phyloP scores from a whole-genome alignment of 139 green algal species.

The Tetraselmis striata region DNA sequence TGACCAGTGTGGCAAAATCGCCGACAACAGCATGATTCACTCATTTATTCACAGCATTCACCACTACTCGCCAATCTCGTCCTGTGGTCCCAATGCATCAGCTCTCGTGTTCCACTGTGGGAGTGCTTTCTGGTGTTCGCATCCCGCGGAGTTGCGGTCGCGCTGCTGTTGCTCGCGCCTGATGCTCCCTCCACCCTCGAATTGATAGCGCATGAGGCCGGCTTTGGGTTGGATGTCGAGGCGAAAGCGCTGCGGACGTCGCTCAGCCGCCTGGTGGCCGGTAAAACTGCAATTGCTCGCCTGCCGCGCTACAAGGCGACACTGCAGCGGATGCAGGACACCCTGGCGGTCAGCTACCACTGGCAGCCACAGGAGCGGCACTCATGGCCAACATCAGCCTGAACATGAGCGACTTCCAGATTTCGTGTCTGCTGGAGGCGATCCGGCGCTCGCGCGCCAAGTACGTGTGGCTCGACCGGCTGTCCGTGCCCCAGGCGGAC shows the following conservation, averaged over 20 bases:
- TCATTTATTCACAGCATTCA: too few relatives aligned
- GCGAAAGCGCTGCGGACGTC: background rate
- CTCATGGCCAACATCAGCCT: background rate
- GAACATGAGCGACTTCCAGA: background rate
- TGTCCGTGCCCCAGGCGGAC: background rate
- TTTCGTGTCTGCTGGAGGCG: background rate
- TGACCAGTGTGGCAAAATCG: too few relatives aligned
- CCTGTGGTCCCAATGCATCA: background rate
- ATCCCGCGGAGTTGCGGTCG: background rate
- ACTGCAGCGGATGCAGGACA: background rate
- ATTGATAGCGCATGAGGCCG: background rate
- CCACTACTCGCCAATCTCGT: background rate
- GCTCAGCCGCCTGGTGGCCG: background rate
- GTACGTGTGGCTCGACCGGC: background rate
- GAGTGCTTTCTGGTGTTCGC: background rate
- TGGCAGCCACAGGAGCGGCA: background rate
- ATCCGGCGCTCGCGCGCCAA: background rate
- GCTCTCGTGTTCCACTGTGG: background rate
- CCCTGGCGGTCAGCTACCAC: background rate
- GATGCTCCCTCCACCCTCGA: background rate
- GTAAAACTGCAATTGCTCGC: too few relatives aligned
- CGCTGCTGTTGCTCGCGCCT: background rate
- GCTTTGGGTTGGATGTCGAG: background rate
- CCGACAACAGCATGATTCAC: too few relatives aligned
- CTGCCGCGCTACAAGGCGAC: background rate